Conservation (phyloP, 495 filamentous ascomycete genomes). For the Xylaria flabelliformis region DNA sequence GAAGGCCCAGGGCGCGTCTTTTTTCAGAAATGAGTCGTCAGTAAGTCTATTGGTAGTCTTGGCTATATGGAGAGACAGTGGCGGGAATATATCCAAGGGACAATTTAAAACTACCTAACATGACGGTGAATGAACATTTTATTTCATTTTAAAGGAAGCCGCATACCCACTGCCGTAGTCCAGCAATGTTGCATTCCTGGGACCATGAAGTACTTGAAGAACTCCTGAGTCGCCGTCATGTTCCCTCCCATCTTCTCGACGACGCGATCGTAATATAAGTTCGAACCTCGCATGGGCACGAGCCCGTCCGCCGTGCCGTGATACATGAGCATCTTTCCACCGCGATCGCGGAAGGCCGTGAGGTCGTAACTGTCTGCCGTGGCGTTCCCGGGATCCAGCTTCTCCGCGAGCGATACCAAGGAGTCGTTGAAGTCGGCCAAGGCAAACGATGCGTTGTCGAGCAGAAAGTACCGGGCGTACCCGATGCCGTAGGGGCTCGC, state of each 20-base stretch:
- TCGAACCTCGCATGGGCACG: slow-evolving; percentile 50
- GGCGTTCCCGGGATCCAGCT: slow-evolving; percentile 51
- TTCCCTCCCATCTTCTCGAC: slow-evolving; percentile 42
- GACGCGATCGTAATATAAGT: slow-evolving; percentile 55
- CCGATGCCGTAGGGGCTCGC: slow-evolving; percentile 50
- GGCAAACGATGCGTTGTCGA: slow-evolving; percentile 49
- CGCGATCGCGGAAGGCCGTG: slow-evolving; percentile 50
- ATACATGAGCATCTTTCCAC: slow-evolving; percentile 63
- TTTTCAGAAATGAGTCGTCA: background rate
- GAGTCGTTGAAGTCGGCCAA: slow-evolving; percentile 46
- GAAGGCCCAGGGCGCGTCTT: slow-evolving; percentile 50
- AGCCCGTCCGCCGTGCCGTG: slow-evolving; percentile 59
- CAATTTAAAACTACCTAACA: no score
- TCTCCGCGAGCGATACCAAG: slow-evolving; percentile 47
- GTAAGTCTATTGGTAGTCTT: background rate
- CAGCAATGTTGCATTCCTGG: slow-evolving; percentile 52
- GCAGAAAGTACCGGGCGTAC: slow-evolving; percentile 53
- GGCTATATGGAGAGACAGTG: background rate
- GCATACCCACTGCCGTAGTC: slow-evolving; percentile 27
- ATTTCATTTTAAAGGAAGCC: background rate
- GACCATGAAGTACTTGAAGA: slow-evolving; percentile 48
- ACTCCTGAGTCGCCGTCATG: slow-evolving; percentile 33
- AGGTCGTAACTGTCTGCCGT: slow-evolving; percentile 59
- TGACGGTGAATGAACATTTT: background rate
- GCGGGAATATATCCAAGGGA: background rate